These are phyloP conservation scores for Vanrija humicola DNA, from an alignment of 1,284 basidiomycete species.

Conservation along the genomic window DNA sequence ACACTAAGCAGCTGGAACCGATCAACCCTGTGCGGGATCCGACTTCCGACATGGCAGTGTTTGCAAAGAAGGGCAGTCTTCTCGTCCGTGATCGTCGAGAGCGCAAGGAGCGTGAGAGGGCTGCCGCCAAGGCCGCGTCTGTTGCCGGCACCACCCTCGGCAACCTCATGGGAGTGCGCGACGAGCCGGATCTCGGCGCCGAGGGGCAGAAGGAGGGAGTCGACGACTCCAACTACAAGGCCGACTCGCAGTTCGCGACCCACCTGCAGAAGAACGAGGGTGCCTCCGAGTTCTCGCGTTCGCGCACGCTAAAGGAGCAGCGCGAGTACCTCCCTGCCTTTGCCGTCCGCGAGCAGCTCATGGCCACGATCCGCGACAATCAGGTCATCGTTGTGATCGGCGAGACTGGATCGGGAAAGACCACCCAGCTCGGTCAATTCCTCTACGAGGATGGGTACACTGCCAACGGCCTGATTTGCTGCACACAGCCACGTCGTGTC, in stretches of 20 bases:
- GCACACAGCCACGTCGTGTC: constrained; percentile 94
- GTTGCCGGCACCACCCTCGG: constrained; percentile 89
- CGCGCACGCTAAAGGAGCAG: constrained; percentile 85
- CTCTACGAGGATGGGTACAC: constrained; percentile 96
- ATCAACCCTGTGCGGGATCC: constrained; percentile 93
- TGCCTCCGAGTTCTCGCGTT: constrained; percentile 76
- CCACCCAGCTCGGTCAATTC: constrained; percentile 87
- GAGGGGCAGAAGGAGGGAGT: constrained; percentile 61
- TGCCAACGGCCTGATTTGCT: constrained; percentile 79
- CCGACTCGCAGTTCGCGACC: constrained; percentile 91
- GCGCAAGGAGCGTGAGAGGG: constrained; percentile 87
- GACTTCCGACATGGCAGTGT: constrained; percentile 91
- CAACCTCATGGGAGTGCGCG: constrained; percentile 95
- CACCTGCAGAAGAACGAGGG: constrained; percentile 78
- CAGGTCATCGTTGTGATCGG: constrained; percentile 94
- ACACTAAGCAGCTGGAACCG: constrained; percentile 93
- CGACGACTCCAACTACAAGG: constrained; percentile 73
- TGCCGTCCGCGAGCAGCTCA: constrained; percentile 89
- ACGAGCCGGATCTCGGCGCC: constrained; percentile 63
- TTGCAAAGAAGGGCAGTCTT: constrained; percentile 89
- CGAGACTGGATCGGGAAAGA: constrained; percentile 94
- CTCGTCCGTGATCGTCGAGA: constrained; percentile 94
- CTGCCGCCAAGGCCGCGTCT: constrained; percentile 88
- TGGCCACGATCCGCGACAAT: constrained; percentile 87
- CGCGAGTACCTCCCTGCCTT: constrained; percentile 96